Percentiles rank a stretch among this genome's conserved stretches.
phyloP scores from a whole-genome alignment of 805 yeast genomes.

The Saturnispora gosingensis region DNA sequence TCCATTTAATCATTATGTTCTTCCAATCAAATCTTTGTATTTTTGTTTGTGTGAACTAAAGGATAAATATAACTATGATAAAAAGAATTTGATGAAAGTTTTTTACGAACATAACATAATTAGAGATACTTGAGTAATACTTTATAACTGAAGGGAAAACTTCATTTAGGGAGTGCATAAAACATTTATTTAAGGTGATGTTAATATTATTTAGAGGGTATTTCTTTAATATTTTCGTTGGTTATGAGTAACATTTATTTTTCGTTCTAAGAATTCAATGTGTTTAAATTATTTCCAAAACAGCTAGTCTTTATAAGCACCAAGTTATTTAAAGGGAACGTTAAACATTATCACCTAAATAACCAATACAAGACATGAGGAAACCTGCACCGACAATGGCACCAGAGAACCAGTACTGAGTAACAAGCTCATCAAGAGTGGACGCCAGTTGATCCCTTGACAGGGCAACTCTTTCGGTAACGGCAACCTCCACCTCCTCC shows the following conservation, averaged over 20 bases:
- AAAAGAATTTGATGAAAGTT: too few species aligned
- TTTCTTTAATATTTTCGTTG: neutral
- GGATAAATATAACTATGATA: neutral
- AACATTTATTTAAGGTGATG: neutral
- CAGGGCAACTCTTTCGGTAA: constrained; percentile 26
- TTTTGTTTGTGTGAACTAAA: neutral
- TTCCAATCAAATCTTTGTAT: too few species aligned
- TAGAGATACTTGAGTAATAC: neutral
- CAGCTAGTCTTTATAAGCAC: neutral
- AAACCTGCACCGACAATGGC: constrained; percentile 38
- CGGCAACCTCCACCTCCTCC: constrained; percentile 29
- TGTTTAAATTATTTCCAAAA: neutral
- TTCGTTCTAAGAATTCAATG: neutral
- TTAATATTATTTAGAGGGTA: neutral
- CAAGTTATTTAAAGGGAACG: too few species aligned
- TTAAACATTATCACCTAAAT: constrained; percentile 41
- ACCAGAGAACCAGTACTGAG: constrained; percentile 33
- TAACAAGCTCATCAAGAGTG: constrained; percentile 28
- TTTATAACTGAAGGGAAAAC: neutral
- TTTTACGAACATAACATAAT: neutral
- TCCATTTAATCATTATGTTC: neutral
- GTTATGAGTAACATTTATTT: neutral
- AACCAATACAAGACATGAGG: constrained; percentile 43
- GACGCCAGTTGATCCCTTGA: constrained; percentile 28
- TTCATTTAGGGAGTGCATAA: neutral